A percentile compares a stretch with the other conserved stretches of the same genome.
phyloP scores from a whole-genome alignment of 2,329 filamentous ascomycete species.

The Trichoderma semiorbis region DNA sequence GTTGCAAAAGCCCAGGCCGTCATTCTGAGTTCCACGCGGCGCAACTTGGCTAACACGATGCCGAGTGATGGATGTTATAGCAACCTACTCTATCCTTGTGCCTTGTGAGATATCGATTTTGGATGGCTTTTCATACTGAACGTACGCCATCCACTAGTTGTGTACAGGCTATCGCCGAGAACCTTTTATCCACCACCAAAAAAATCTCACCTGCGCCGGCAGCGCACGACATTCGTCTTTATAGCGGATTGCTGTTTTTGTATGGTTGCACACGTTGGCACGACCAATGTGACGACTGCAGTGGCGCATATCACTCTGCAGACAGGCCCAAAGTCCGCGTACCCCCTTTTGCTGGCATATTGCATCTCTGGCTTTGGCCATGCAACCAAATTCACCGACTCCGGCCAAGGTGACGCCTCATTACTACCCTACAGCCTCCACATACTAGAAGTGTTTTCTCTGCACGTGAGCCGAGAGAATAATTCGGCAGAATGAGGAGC shows the following conservation, averaged over 20 bases:
- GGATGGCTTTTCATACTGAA: background rate
- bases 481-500: background rate
- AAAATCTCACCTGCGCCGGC: background rate
- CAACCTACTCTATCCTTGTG: background rate
- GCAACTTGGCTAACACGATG: background rate
- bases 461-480: background rate
- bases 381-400: constrained; percentile 3
- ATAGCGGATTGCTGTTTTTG: background rate
- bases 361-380: background rate
- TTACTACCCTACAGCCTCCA: background rate
- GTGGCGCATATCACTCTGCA: constrained; percentile 6
- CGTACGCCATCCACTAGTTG: background rate
- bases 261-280: background rate
- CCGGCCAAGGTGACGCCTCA: background rate
- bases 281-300: background rate
- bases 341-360: background rate
- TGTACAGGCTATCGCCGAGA: background rate
- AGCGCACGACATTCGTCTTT: background rate
- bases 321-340: background rate
- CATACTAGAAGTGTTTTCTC: background rate
- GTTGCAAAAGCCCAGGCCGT: background rate
- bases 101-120: background rate
- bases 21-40: background rate
- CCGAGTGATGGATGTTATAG: background rate
- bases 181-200: background rate